These are phyloP conservation scores for Adansonia digitata DNA, from an alignment of 345 rosid species.

Conservation along the genomic window DNA sequence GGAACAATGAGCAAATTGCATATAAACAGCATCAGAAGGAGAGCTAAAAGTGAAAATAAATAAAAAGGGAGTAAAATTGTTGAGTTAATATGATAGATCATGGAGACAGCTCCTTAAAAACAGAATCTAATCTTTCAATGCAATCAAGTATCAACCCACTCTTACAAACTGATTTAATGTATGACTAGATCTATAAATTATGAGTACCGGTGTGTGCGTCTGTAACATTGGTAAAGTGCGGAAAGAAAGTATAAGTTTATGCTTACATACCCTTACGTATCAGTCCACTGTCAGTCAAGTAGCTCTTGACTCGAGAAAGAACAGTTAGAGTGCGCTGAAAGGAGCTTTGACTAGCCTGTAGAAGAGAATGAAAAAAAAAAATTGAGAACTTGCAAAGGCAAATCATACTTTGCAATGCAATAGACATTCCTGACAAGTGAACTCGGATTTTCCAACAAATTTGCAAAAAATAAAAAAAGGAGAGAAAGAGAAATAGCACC, in stretches of 20 bases:
- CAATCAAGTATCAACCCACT: not conserved
- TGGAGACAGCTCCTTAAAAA: not conserved
- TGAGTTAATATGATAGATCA: not conserved
- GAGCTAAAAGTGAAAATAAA: too few relatives aligned
- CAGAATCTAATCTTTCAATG: not conserved
- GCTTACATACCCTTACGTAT: slow-evolving; percentile 42
- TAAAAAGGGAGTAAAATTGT: not conserved
- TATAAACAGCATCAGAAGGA: not conserved
- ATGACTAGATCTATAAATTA: not conserved
- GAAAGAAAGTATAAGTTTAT: not conserved
- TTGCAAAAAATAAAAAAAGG: not conserved
- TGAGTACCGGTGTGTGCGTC: not conserved
- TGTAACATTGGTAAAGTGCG: not conserved
- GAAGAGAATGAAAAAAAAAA: slow-evolving; percentile 9
- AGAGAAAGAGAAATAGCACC: slow-evolving; percentile 32
- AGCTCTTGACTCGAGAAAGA: slow-evolving; percentile 57
- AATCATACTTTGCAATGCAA: not conserved
- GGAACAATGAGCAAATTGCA: not conserved
- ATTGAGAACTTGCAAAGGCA: not conserved
- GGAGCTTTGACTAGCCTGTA: slow-evolving; percentile 66
- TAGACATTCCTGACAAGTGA: not conserved
- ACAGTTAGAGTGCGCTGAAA: slow-evolving; percentile 62
- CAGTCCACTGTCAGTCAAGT: slow-evolving; percentile 22
- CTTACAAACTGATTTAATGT: not conserved
- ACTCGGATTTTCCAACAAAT: not conserved